Conservation (phyloP, 2,329 filamentous ascomycete genomes). For the Coniosporium tulheliwenetii region DNA sequence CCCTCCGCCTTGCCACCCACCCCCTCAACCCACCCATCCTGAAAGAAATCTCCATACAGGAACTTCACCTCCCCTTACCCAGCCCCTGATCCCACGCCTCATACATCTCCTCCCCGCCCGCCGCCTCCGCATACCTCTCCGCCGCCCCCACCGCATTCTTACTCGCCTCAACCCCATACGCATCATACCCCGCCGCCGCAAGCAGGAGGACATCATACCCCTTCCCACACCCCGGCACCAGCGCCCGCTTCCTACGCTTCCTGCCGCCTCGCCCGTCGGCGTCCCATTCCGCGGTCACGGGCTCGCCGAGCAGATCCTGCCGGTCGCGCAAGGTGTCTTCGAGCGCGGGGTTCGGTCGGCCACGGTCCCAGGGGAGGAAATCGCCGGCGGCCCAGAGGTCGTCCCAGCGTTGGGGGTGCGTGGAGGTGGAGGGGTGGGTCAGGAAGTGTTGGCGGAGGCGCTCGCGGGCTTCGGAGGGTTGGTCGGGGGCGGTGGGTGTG, state of each 20-base stretch:
- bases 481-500: neutral
- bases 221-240: slow-evolving; percentile 69
- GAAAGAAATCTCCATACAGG: slow-evolving; percentile 52
- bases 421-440: slow-evolving; percentile 4
- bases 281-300: slow-evolving; percentile 7
- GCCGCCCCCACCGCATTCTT: slow-evolving; percentile 32
- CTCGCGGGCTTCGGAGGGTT: slow-evolving; percentile 7
- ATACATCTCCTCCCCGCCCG: slow-evolving; percentile 23
- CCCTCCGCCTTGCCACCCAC: slow-evolving; percentile 4
- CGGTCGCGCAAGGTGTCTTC: slow-evolving; percentile 33
- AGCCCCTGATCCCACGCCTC: slow-evolving; percentile 21
- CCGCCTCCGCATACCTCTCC: slow-evolving; percentile 23
- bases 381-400: slow-evolving; percentile 37
- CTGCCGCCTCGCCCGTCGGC: neutral
- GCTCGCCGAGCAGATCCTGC: slow-evolving; percentile 19
- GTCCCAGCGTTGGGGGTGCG: slow-evolving; percentile 35
- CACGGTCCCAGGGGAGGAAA: slow-evolving; percentile 43
- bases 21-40: slow-evolving; percentile 32
- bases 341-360: slow-evolving; percentile 42
- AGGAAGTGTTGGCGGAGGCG: slow-evolving; percentile 11
- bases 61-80: slow-evolving; percentile 35
- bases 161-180: slow-evolving; percentile 57
- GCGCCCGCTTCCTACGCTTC: slow-evolving; percentile 35
- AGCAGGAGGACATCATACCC: slow-evolving; percentile 72
- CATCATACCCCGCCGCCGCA: slow-evolving; percentile 60